Evolutionary conservation across 2,329 filamentous ascomycete genomes (phyloP).

Genomic region (Lasiodiplodia sp.): DNA sequence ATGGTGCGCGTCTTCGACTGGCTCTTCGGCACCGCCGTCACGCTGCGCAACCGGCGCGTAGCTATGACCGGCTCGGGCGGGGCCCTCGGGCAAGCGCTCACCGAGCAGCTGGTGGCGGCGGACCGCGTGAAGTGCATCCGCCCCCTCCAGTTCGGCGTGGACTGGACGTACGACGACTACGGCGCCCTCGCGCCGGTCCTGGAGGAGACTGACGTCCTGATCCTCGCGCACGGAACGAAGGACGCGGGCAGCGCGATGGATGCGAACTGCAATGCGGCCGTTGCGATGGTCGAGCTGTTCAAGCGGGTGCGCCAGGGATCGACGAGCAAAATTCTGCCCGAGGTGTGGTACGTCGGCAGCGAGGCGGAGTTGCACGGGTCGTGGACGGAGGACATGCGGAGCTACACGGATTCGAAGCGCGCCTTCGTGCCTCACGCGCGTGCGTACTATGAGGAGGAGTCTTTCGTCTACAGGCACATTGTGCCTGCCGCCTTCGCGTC

Average conservation of each 20-base stretch:
- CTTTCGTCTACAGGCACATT: constrained; percentile 1
- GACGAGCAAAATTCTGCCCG: not conserved
- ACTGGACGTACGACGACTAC: constrained; percentile 12
- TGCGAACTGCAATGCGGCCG: not conserved
- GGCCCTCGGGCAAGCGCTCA: not conserved
- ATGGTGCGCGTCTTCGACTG: constrained; percentile 7
- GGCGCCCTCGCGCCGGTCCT: not conserved
- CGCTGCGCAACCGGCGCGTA: not conserved
- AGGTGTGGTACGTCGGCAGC: constrained; percentile 18
- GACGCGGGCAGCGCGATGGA: not conserved
- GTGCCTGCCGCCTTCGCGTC: constrained; percentile 10
- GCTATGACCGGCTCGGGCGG: not conserved
- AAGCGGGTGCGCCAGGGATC: not conserved
- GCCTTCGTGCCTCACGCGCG: not conserved
- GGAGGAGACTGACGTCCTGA: constrained; percentile 5
- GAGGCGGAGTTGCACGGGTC: constrained; percentile 7
- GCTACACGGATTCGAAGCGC: constrained; percentile 8
- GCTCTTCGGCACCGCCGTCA: constrained; percentile 6
- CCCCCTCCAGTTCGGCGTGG: not conserved
- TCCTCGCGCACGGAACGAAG: constrained; percentile 15
- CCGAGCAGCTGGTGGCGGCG: not conserved
- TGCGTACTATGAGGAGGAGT: not conserved
- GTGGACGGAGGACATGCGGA: not conserved
- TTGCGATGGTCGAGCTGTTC: not conserved
- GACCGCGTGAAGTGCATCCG: constrained; percentile 1